Conservation (phyloP, 1,284 basidiomycete genomes). For the Violaceomyces palustris region DNA sequence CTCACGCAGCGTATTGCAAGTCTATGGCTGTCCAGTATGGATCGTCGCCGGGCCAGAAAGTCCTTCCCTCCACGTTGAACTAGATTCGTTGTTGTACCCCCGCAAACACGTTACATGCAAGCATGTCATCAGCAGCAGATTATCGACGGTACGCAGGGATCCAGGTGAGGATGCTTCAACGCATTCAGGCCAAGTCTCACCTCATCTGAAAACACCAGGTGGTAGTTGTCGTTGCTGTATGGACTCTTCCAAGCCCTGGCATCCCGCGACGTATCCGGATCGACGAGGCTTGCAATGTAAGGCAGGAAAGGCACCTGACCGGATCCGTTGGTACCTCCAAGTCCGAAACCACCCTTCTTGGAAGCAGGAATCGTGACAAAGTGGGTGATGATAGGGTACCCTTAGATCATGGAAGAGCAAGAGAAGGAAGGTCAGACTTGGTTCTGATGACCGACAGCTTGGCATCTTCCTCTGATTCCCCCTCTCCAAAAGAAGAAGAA, state of each 20-base stretch:
- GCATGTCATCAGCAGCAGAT: too few relatives aligned
- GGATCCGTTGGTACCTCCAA: slow-evolving; percentile 61
- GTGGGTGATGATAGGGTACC: slow-evolving; percentile 30
- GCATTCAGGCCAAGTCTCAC: too few relatives aligned
- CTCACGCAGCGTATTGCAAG: slow-evolving; percentile 18
- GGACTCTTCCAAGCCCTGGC: slow-evolving; percentile 13
- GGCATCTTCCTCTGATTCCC: too few relatives aligned
- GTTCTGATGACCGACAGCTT: too few relatives aligned
- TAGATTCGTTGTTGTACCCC: too few relatives aligned
- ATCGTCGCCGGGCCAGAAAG: slow-evolving; percentile 54
- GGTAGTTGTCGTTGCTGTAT: slow-evolving; percentile 7
- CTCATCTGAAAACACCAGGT: slow-evolving; percentile 68
- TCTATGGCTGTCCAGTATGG: slow-evolving; percentile 47
- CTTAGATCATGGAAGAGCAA: too few relatives aligned
- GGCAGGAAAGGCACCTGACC: slow-evolving; percentile 34
- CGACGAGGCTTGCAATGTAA: slow-evolving; percentile 9
- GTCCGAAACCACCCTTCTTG: slow-evolving; percentile 54
- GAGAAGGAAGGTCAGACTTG: too few relatives aligned
- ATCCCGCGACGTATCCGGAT: slow-evolving; percentile 15
- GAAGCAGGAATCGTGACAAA: background rate
- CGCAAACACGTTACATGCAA: too few relatives aligned
- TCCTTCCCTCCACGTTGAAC: slow-evolving; percentile 63
- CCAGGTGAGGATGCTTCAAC: too few relatives aligned
- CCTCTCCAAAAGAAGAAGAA: too few relatives aligned
- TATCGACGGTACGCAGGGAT: too few relatives aligned